Evolutionary conservation across 2,329 filamentous ascomycete genomes (phyloP).

Genomic region (Penicillium verrucosum): DNA sequence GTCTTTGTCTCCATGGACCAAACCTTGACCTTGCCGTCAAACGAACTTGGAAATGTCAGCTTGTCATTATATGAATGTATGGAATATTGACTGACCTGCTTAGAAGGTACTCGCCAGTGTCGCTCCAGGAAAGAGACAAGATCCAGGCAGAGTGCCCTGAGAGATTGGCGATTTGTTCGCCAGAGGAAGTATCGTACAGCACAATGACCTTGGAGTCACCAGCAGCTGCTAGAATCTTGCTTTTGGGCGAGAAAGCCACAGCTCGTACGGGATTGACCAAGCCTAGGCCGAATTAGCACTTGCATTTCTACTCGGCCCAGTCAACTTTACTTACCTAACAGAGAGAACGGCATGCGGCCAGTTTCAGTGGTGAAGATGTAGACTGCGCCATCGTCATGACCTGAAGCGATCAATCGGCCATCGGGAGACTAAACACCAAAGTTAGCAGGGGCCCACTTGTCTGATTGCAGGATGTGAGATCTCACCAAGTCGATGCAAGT

Average conservation of each 20-base stretch:
- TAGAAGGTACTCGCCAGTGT: conserved; percentile 85
- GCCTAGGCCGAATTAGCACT: conserved; percentile 50
- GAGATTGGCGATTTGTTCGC: conserved; percentile 86
- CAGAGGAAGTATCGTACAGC: conserved; percentile 86
- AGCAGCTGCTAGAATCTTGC: conserved; percentile 79
- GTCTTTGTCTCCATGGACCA: conserved; percentile 82
- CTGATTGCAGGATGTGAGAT: conserved; percentile 6
- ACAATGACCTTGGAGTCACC: conserved; percentile 87
- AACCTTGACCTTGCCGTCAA: conserved; percentile 92
- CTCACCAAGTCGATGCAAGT: conserved; percentile 75
- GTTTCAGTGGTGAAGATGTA: conserved; percentile 96
- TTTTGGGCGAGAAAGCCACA: conserved; percentile 82
- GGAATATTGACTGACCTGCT: conserved; percentile 58
- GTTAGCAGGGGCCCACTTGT: neutral
- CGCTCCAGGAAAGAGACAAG: conserved; percentile 86
- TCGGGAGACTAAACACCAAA: conserved; percentile 55
- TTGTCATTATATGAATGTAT: neutral
- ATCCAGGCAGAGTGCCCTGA: conserved; percentile 82
- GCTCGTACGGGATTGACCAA: conserved; percentile 82
- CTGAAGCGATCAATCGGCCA: conserved; percentile 82
- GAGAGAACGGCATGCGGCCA: conserved; percentile 76
- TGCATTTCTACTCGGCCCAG: neutral
- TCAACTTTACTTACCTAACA: conserved; percentile 61
- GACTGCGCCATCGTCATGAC: conserved; percentile 85
- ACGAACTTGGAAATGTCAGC: conserved; percentile 52